Conservation (phyloP, 208 protist species). For the Leishmania tropica region DNA sequence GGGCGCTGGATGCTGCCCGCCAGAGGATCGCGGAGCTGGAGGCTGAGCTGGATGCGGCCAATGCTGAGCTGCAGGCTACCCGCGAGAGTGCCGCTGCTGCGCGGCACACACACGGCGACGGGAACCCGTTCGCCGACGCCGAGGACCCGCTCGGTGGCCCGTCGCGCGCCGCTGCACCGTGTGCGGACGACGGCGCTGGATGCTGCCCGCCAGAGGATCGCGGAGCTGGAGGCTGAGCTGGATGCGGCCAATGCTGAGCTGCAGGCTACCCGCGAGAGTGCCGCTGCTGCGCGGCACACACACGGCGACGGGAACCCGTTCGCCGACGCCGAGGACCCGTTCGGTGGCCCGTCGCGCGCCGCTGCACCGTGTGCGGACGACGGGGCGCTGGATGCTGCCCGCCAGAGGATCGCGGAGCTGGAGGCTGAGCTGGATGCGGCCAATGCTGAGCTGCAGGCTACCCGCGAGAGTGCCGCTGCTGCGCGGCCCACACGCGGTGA, state of each 20-base stretch:
- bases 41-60: slow-evolving; percentile 12
- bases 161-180: neutral
- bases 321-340: slow-evolving; percentile 18
- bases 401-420: slow-evolving; percentile 22
- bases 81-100: slow-evolving; percentile 3
- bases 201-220: slow-evolving; percentile 19
- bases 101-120: neutral
- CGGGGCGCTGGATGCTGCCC: slow-evolving; percentile 15
- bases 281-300: neutral
- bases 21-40: slow-evolving; percentile 21
- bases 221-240: slow-evolving; percentile 20
- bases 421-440: slow-evolving; percentile 16
- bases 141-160: slow-evolving; percentile 15
- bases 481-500: neutral
- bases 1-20: slow-evolving; percentile 19
- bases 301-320: slow-evolving; percentile 21
- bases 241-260: slow-evolving; percentile 6
- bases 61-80: slow-evolving; percentile 2
- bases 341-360: neutral
- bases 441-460: slow-evolving; percentile 5
- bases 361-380: neutral
- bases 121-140: slow-evolving; percentile 25
- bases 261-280: neutral
- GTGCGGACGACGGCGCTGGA: slow-evolving; percentile 15
- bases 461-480: slow-evolving; percentile 4